phyloP scores from a whole-genome alignment of 2,329 filamentous ascomycete species.

The Exophiala spinifera region DNA sequence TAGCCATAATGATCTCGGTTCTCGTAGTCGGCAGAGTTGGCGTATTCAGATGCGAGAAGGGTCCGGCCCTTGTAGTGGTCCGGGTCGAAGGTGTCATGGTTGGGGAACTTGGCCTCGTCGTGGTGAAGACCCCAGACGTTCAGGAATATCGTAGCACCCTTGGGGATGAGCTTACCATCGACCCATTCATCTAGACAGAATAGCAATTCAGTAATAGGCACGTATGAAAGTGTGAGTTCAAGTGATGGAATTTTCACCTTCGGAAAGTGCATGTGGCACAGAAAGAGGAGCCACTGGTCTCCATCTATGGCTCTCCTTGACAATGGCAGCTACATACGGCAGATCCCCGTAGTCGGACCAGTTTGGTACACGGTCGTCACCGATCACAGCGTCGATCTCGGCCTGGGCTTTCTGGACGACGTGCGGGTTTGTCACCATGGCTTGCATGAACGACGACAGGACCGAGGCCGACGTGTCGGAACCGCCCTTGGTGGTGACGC shows the following conservation, averaged over 20 bases:
- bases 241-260: slow-evolving; percentile 3
- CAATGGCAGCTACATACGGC: slow-evolving; percentile 35
- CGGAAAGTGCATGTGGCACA: slow-evolving; percentile 45
- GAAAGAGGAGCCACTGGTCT: slow-evolving; percentile 46
- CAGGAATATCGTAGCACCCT: slow-evolving; percentile 43
- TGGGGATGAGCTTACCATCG: slow-evolving; percentile 48
- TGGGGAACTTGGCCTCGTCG: slow-evolving; percentile 34
- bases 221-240: slow-evolving; percentile 16
- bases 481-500: slow-evolving; percentile 36
- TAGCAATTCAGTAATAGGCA: slow-evolving; percentile 31
- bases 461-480: slow-evolving; percentile 41
- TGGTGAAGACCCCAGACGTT: slow-evolving; percentile 37
- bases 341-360: slow-evolving; percentile 34
- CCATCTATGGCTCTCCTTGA: slow-evolving; percentile 38
- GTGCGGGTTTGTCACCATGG: slow-evolving; percentile 50
- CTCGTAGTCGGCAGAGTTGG: slow-evolving; percentile 33
- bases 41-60: slow-evolving; percentile 37
- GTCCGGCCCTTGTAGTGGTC: slow-evolving; percentile 31
- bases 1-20: slow-evolving; percentile 36
- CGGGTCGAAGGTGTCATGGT: slow-evolving; percentile 35
- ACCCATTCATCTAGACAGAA: slow-evolving; percentile 37
- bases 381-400: slow-evolving; percentile 42
- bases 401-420: slow-evolving; percentile 44
- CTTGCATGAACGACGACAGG: slow-evolving; percentile 40
- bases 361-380: slow-evolving; percentile 32